Evolutionary conservation across 805 yeast species (phyloP), one percentile per base, ranked within the genome.

Genomic region (Saccharomycopsis olivae): DNA sequence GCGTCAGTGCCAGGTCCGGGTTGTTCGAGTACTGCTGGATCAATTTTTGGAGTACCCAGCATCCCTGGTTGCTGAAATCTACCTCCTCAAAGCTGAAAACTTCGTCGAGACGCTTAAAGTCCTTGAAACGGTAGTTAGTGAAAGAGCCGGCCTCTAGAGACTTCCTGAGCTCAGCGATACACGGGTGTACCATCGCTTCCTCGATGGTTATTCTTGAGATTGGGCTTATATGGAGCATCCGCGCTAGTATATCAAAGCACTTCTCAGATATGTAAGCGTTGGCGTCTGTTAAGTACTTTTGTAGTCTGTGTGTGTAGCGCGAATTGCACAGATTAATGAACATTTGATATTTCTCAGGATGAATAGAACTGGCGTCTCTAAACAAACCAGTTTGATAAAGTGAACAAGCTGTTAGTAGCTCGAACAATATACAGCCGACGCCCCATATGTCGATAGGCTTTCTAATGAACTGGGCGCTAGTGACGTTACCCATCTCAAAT

Each of bases 381-480:
- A 34, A 34, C 8, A 21, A 20, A 2, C 13, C 31, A 14, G 14
- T 23, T 3, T 34, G 11, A 8, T 9, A 6, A 6, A 32, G n/a
- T 16, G 35, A 21, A 20, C 13, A 10, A 13, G 21, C 23, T 21
- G 16, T 14, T 14, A 21, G 5, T 14, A 34, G 8, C 29, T 37
- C 97, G 51, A 86, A 88, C 39, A 88, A 65, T 35, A 88, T 85
- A 30, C 89, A 96, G 53, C 97, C 96, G 54, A 94, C 81, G 0
- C 94, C 81, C 97, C 97, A 88, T 41, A 88, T 96, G 58, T 88
- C 97, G 10, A 38, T 18, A 34, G 88, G 96, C 60, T 88, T 96
- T 16, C 17, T 32, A 2, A 96, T 96, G 38, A 23, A 33, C 11
- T 25, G 5, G 96, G 96, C 2, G 95, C 96, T 51, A 87, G 88